A percentile compares a stretch with the other conserved stretches of the same genome.
Evolutionary conservation across 1,139 yeast species (phyloP).

Genomic region (Taphrina sp.): DNA sequence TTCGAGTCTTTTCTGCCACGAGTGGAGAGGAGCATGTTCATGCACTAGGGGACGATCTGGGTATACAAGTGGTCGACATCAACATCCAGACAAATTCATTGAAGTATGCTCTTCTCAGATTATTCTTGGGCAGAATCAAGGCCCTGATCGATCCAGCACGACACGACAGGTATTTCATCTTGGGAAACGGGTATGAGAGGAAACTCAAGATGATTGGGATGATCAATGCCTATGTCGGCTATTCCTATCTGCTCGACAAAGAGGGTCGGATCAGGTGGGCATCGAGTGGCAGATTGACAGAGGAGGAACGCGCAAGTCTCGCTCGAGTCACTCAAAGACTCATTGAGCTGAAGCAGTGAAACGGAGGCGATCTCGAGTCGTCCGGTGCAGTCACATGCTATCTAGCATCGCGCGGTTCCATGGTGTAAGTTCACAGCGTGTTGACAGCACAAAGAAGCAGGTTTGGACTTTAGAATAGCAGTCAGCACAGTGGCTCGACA

Average conservation of each 20-base stretch:
- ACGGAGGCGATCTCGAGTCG: no score
- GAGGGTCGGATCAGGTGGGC: constrained; percentile 85
- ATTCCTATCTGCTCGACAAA: constrained; percentile 71
- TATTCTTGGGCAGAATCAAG: constrained; percentile 49
- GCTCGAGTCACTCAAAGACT: constrained; percentile 2
- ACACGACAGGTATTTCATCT: constrained; percentile 59
- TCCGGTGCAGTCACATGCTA: no score
- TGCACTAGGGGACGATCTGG: constrained; percentile 17
- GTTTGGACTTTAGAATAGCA: no score
- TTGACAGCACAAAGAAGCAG: no score
- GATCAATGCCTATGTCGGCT: constrained; percentile 79
- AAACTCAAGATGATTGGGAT: constrained; percentile 49
- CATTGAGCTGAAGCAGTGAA: constrained; percentile 2
- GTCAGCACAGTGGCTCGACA: no score
- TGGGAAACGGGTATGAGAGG: constrained; percentile 47
- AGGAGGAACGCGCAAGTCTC: constrained; percentile 50
- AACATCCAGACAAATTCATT: constrained; percentile 69
- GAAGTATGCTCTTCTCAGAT: constrained; percentile 62
- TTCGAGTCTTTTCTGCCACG: constrained; percentile 42
- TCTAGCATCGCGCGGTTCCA: no score
- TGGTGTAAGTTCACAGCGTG: no score
- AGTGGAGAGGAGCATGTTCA: constrained; percentile 31
- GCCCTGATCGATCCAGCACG: constrained; percentile 51
- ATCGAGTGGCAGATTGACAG: constrained; percentile 74
- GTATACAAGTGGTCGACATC: constrained; percentile 58